Base-by-base conservation (phyloP, 805 yeast genomes). In the Yarrowia porcina region DNA sequence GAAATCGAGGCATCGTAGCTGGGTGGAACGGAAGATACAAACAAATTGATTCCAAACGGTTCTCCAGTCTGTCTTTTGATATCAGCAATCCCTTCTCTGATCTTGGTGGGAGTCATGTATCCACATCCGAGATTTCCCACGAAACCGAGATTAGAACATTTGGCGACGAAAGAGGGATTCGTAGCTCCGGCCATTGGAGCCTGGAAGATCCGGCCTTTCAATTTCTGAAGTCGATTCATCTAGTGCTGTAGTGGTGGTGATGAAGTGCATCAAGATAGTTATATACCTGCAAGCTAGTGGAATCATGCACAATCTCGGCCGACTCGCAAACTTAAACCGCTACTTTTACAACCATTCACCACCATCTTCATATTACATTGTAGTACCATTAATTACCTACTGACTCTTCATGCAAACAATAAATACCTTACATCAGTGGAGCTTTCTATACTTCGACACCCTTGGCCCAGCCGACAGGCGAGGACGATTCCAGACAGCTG, bases 101-200 rank as follows among this genome's bases (percentile, higher is more conserved):
- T 63, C 27, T 64, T 65, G 8, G 30, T 54, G 1, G 71, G 67
- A 27, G 47, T 27, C 60, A 67, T 62, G 30, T 74, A 69, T 0
- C 79, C 77, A 39, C 77, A 70, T 1, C 79, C 79, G 4, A 83
- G 64, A 0, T 85, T 79, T 0, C 85, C 87, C n/a, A 83, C 57
- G 1, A 80, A 84, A 0, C 87, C 87, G 8, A 67, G 66, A 10
- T 71, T 70, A 3, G 77, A 69, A 0, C 80, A 77, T 1, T 73
- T 74, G 0, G 79, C 75, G 0, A 84, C 84, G 63, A 83, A 67
- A 30, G 71, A 69, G 1, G 77, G 72, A 0, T 82, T 80, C 13
- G 81, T 74, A 2, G 82, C 76, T 0, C 86, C 86, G 0, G 87
- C 86, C 87, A 83, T 83, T 20, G 87, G 87, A 0, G 87, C 77